Percentiles rank a stretch among this genome's conserved stretches.
These are phyloP conservation scores for Apiotrichum gamsii DNA, from an alignment of 1,284 basidiomycete genomes.

Conservation along the genomic window DNA sequence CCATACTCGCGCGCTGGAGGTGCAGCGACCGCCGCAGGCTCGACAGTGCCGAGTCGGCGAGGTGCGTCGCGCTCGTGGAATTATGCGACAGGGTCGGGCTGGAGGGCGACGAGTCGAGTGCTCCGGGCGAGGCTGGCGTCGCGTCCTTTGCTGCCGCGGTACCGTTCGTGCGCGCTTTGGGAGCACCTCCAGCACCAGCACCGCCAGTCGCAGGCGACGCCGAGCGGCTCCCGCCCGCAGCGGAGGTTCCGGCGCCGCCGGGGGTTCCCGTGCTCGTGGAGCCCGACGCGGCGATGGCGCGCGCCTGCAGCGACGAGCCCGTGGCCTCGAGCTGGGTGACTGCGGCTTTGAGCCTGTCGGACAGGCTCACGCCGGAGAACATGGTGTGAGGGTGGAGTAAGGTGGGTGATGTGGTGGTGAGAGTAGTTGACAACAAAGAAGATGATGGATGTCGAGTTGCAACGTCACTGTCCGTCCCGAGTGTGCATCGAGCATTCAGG, in stretches of 20 bases:
- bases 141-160: not conserved
- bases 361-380: conserved; percentile 31
- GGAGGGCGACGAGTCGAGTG: no score
- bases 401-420: not conserved
- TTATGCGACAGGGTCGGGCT: no score
- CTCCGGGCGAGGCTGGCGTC: not conserved
- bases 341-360: conserved; percentile 41
- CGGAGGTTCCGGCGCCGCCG: conserved; percentile 5
- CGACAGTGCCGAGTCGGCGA: conserved; percentile 36
- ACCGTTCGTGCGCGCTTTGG: not conserved
- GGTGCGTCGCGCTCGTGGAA: conserved; percentile 12
- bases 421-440: not conserved
- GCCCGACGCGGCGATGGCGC: conserved; percentile 14
- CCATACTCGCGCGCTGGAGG: conserved; percentile 10
- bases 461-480: no score
- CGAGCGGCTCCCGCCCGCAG: no score
- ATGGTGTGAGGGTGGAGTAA: conserved; percentile 10
- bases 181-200: not conserved
- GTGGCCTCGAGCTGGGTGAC: conserved; percentile 40
- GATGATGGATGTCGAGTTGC: no score
- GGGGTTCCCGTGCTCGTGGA: no score
- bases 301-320: conserved; percentile 26
- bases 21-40: conserved; percentile 33
- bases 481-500: no score
- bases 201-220: not conserved